Percentiles rank a stretch among this genome's conserved stretches.
These are phyloP conservation scores for Peniophora sp. DNA, from an alignment of 1,284 basidiomycete genomes.

Conservation along the genomic window DNA sequence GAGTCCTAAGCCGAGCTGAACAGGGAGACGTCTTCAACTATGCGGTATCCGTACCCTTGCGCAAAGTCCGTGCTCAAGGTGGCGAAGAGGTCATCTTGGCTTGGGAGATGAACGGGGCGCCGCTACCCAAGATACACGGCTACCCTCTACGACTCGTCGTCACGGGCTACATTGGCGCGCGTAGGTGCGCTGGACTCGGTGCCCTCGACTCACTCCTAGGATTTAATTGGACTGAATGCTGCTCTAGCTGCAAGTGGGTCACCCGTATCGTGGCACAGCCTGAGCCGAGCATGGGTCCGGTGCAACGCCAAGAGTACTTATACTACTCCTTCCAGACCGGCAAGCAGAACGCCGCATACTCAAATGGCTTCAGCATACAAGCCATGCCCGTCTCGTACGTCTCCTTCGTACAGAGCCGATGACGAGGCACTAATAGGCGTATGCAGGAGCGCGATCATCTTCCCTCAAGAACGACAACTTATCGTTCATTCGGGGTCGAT, in stretches of 20 bases:
- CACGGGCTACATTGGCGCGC: conserved; percentile 50
- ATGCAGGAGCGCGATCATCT: conserved; percentile 41
- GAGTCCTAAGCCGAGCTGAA: conserved; percentile 16
- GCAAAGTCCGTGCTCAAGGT: conserved; percentile 34
- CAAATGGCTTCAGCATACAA: conserved; percentile 45
- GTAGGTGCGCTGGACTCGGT: conserved; percentile 18
- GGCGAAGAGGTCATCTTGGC: conserved; percentile 49
- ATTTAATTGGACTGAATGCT: no score
- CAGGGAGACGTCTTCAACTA: conserved; percentile 46
- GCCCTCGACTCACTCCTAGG: no score
- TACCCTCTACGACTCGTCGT: conserved; percentile 45
- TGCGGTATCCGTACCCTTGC: conserved; percentile 45
- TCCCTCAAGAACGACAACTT: conserved; percentile 35
- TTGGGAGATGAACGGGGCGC: conserved; percentile 52
- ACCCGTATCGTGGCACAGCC: conserved; percentile 43
- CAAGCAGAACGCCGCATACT: conserved; percentile 42
- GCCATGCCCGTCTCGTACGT: conserved; percentile 52
- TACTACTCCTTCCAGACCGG: conserved; percentile 39
- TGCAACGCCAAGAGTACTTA: conserved; percentile 46
- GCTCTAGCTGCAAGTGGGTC: conserved; percentile 47
- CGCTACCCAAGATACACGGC: conserved; percentile 49
- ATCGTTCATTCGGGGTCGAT: conserved; percentile 42
- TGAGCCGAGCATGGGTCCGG: conserved; percentile 42
- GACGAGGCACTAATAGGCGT: background rate
- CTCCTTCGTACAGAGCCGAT: background rate